Evolutionary conservation across 768 basidiomycete genomes (phyloP), one percentile per base, ranked within the genome.

Genomic region (Gymnopilus junonius): DNA sequence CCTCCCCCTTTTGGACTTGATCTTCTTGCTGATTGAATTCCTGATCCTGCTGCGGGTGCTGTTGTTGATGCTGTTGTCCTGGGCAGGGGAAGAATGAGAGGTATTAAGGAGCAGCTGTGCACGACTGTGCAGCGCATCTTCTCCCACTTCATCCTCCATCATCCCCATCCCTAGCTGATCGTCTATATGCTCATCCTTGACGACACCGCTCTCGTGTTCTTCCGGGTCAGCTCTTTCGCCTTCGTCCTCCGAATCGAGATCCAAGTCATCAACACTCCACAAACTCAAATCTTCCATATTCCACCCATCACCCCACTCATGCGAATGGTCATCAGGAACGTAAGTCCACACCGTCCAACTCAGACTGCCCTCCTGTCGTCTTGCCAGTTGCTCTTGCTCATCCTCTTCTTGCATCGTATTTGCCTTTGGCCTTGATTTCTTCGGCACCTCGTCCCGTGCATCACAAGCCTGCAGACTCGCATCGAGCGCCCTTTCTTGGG

Each of bases 231-330:
- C 69, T 42, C 70, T 67, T 61, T 63, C 61, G n/a, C 60, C 64
- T 0, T 60, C 65, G 1, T 57, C 55, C 14, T 58, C 56, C 54
- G 68, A 54, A 55, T 64, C 67, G 27, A 58, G 32, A 34, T 70
- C 68, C 62, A 87, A 64, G 72, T 98, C 95, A 66, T 95, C 93
- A 3, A 75, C 67, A 67, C 89, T 90, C 93, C 93, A 98, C 14
- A 99, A 65, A 66, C 92, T 94, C 62, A 99, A 74, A 77, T 99
- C 97, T 77, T 99, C 97, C 77, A 93, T 86, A 74, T 98, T 96
- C 97, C 96, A 99, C 1, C 89, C 89, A 76, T 99, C 97, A 14
- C 97, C 95, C 93, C 93, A 97, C 71, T 85, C 79, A 71, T 98
- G 94, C 25, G 81, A 82, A 70, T 89, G 75, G 45, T 76, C 89